Conservation (phyloP, 768 basidiomycete genomes). For the Lepiota venenata region DNA sequence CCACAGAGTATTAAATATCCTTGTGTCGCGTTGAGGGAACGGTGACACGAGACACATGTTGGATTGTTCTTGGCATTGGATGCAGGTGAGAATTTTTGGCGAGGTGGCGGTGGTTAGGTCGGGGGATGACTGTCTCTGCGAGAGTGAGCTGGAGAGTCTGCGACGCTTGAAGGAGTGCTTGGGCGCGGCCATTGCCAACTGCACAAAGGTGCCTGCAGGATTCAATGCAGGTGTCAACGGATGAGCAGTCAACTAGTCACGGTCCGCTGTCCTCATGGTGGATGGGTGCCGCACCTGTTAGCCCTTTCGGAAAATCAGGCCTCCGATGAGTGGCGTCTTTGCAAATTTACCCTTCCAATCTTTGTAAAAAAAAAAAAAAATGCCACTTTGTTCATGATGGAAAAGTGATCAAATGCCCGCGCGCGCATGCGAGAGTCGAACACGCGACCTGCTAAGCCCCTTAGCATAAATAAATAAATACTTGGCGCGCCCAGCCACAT, state of each 20-base stretch:
- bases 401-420: not conserved
- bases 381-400: no score
- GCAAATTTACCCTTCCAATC: no score
- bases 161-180: not conserved
- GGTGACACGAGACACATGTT: conserved; percentile 6
- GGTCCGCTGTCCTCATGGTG: no score
- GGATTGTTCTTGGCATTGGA: not conserved
- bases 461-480: not conserved
- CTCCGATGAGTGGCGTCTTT: no score
- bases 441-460: not conserved
- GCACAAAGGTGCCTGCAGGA: no score
- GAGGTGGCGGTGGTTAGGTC: not conserved
- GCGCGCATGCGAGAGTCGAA: not conserved
- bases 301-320: no score
- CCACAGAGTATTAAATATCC: conserved; percentile 3
- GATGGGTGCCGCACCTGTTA: no score
- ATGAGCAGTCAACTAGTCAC: no score
- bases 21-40: conserved; percentile 1
- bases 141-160: not conserved
- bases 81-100: not conserved
- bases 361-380: no score
- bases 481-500: not conserved
- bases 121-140: not conserved
- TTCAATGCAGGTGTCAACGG: no score
- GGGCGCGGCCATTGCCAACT: not conserved